Evolutionary conservation across 768 basidiomycete genomes (phyloP).

Genomic region (Lentinus brumalis): DNA sequence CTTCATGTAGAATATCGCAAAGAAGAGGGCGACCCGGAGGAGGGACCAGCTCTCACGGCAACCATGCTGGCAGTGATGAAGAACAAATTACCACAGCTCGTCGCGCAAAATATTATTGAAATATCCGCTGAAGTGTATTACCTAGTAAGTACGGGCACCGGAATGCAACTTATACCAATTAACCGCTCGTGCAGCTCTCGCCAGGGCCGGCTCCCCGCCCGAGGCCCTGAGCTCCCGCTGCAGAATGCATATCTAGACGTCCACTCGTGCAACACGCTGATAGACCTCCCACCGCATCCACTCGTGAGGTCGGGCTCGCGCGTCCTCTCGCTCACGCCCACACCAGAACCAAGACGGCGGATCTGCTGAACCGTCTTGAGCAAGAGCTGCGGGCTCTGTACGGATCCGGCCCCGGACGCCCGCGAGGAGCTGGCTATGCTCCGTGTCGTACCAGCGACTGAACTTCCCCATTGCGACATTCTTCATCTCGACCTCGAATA

Average conservation of each 20-base stretch:
- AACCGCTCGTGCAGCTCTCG: too few relatives aligned
- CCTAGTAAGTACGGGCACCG: too few relatives aligned
- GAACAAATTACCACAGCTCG: too few relatives aligned
- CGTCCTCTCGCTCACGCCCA: conserved; percentile 20
- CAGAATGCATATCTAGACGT: conserved; percentile 6
- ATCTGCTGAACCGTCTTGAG: conserved; percentile 22
- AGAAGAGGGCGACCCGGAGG: too few relatives aligned
- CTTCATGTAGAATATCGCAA: too few relatives aligned
- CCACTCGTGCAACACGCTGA: conserved; percentile 43
- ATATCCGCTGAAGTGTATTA: too few relatives aligned
- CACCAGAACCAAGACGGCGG: background rate
- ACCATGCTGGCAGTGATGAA: too few relatives aligned
- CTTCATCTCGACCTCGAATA: conserved; percentile 27
- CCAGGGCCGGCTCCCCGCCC: too few relatives aligned
- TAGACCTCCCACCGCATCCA: conserved; percentile 24
- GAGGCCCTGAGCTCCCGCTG: too few relatives aligned
- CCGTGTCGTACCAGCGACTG: conserved; percentile 31
- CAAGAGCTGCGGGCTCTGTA: conserved; percentile 44
- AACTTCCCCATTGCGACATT: conserved; percentile 27
- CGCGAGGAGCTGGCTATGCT: conserved; percentile 37
- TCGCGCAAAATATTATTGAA: too few relatives aligned
- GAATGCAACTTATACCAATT: too few relatives aligned
- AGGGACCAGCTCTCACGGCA: too few relatives aligned
- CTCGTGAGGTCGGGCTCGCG: background rate
- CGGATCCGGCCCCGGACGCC: conserved; percentile 40